These are phyloP conservation scores for Ophiostoma populinum DNA, from an alignment of 2,329 filamentous ascomycete genomes.

Conservation along the genomic window DNA sequence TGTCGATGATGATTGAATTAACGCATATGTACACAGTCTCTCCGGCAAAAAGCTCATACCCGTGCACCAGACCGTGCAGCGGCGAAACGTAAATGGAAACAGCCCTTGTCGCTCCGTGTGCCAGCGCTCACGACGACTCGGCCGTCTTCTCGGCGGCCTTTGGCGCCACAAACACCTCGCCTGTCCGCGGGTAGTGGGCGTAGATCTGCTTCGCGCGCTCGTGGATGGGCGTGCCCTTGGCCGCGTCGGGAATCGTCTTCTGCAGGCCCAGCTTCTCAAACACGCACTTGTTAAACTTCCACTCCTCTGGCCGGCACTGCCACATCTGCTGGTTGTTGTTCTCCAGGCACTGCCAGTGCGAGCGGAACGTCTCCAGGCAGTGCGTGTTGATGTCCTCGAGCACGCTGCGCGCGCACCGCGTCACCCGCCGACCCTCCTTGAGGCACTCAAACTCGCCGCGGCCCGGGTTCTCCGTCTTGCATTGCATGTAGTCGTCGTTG, in stretches of 20 bases:
- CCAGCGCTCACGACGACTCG: slow-evolving; percentile 10
- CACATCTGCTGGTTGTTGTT: slow-evolving; percentile 96
- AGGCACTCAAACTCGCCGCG: slow-evolving; percentile 86
- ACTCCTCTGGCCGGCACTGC: slow-evolving; percentile 80
- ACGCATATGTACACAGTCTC: too few species aligned
- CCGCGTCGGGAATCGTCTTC: slow-evolving; percentile 62
- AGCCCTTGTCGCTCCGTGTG: background rate
- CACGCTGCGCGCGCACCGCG: slow-evolving; percentile 91
- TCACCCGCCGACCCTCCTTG: slow-evolving; percentile 92
- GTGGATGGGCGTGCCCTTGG: slow-evolving; percentile 56
- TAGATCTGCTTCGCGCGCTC: slow-evolving; percentile 49
- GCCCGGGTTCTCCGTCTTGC: slow-evolving; percentile 88
- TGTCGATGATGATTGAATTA: too few species aligned
- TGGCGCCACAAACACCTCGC: slow-evolving; percentile 16
- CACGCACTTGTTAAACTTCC: slow-evolving; percentile 86
- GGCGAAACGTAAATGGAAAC: too few species aligned
- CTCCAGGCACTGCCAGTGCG: slow-evolving; percentile 90
- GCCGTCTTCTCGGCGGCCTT: slow-evolving; percentile 11
- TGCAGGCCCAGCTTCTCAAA: slow-evolving; percentile 85
- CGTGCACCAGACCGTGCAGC: too few species aligned
- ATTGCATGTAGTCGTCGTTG: slow-evolving; percentile 99
- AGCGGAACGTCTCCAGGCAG: slow-evolving; percentile 79
- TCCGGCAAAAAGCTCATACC: too few species aligned
- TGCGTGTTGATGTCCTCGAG: slow-evolving; percentile 89
- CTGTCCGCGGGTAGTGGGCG: slow-evolving; percentile 24